phyloP scores from a whole-genome alignment of 2,329 filamentous ascomycete genomes.

The Bertia moriformis region DNA sequence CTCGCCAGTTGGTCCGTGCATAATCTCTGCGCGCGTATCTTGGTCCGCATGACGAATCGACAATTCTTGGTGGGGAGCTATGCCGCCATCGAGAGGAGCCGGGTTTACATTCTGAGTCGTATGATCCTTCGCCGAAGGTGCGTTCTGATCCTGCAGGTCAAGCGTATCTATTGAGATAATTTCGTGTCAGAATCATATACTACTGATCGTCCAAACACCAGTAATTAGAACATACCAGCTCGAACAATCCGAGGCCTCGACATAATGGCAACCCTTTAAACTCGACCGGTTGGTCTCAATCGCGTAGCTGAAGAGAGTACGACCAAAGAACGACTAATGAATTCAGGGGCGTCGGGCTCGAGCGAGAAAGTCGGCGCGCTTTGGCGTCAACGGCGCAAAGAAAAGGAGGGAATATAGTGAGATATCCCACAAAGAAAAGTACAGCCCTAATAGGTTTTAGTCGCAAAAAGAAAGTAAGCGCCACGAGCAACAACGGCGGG shows the following conservation, averaged over 20 bases:
- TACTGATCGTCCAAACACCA: not conserved
- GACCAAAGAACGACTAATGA: not conserved
- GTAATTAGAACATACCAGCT: not conserved
- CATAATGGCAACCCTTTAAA: no score
- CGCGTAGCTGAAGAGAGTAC: not conserved
- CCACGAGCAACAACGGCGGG: no score
- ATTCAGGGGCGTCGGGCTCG: not conserved
- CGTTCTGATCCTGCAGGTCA: constrained; percentile 53
- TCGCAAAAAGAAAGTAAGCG: no score
- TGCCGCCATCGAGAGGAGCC: constrained; percentile 32
- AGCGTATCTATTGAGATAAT: constrained; percentile 45
- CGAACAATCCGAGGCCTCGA: constrained; percentile 1
- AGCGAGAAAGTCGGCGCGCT: no score
- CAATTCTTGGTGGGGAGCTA: constrained; percentile 51
- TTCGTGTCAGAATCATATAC: not conserved
- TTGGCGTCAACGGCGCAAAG: no score
- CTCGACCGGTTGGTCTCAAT: not conserved
- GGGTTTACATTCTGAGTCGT: constrained; percentile 25
- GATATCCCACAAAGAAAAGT: no score
- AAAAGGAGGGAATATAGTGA: no score
- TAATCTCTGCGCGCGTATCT: not conserved
- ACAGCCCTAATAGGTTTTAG: no score
- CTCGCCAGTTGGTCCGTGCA: not conserved
- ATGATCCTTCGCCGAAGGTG: constrained; percentile 57
- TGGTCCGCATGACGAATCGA: constrained; percentile 13